Evolutionary conservation across 1,284 basidiomycete species (phyloP), one percentile per base, ranked within the genome.

Genomic region (Cryptococcus amylolentus): DNA sequence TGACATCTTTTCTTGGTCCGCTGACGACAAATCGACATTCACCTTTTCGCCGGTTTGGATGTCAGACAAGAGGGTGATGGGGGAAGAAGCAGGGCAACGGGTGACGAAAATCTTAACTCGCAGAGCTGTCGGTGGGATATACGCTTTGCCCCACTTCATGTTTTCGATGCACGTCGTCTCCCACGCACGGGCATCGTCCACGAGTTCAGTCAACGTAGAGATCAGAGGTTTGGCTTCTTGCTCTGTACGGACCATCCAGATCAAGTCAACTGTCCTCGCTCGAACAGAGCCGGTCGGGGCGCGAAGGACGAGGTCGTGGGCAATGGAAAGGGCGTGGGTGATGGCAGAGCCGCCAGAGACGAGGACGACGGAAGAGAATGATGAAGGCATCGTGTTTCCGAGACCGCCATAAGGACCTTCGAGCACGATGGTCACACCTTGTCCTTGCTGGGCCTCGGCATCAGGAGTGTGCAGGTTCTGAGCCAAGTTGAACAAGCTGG

Each of bases 341-440:
- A 77, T 73, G 16, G 76, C 77, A 1, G 70, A 72, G 2, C 77
- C 77, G 14, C 73, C 77, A 16, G 73, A 70, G 10, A 73, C 54
- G 13, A 77, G 65, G 47, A 75, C 40, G 20, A 75, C 55, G 1
- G 67, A 68, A 1, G 72, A 72, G 60, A 73, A 78, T 3, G 72
- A 65, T 5, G 65, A 54, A 14, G 73, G 57, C 20, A 77, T 52
- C 9, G 69, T 74, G 58, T 77, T 67, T 41, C 67, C 76, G 20
- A 67, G 52, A 5, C 68, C 77, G 31, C 73, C 75, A 48, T 73
- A 75, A 0, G 77, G 77, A 3, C 77, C 77, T 56, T 76, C 72
- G n/a, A 75, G 37, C 16, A 71, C 54, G 23, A 76, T 58, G 1
- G 56, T 61, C 26, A 39, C 48, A 35, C 23, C 44, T 18, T 4